Conservation (phyloP, 2,329 filamentous ascomycete genomes). For the Beauveria sp. region DNA sequence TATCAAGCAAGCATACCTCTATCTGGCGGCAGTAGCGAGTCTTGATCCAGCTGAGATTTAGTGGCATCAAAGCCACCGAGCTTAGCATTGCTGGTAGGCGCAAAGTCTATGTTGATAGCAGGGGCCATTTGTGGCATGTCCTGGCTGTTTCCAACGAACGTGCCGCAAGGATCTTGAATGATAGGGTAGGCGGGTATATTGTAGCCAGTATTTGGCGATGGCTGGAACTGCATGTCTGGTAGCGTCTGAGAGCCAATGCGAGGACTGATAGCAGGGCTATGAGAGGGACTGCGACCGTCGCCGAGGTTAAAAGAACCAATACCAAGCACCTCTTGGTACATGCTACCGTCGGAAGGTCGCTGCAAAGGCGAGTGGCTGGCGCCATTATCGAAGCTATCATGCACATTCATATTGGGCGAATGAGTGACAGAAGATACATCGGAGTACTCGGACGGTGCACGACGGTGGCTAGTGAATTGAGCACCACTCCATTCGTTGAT, state of each 20-base stretch:
- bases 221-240: constrained; percentile 44
- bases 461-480: constrained; percentile 73
- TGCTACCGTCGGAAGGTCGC: constrained; percentile 58
- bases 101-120: constrained; percentile 89
- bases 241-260: constrained; percentile 51
- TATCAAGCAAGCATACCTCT: constrained; percentile 41
- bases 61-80: constrained; percentile 35
- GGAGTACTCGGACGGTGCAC: constrained; percentile 83
- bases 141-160: constrained; percentile 42
- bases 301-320: constrained; percentile 77
- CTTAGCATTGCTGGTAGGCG: constrained; percentile 56
- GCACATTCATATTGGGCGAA: constrained; percentile 72
- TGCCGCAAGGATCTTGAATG: constrained; percentile 34
- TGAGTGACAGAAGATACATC: constrained; percentile 81
- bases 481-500: constrained; percentile 45
- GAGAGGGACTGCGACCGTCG: constrained; percentile 76
- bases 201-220: constrained; percentile 32
- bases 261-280: constrained; percentile 60
- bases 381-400: constrained; percentile 72
- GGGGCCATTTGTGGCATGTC: constrained; percentile 82
- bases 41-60: constrained; percentile 60
- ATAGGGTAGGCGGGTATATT: constrained; percentile 28
- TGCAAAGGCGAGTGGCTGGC: constrained; percentile 74
- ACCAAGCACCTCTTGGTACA: constrained; percentile 71
- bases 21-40: constrained; percentile 78